Base-by-base conservation (phyloP, 2,329 filamentous ascomycete genomes). In the Colletotrichum sp. region DNA sequence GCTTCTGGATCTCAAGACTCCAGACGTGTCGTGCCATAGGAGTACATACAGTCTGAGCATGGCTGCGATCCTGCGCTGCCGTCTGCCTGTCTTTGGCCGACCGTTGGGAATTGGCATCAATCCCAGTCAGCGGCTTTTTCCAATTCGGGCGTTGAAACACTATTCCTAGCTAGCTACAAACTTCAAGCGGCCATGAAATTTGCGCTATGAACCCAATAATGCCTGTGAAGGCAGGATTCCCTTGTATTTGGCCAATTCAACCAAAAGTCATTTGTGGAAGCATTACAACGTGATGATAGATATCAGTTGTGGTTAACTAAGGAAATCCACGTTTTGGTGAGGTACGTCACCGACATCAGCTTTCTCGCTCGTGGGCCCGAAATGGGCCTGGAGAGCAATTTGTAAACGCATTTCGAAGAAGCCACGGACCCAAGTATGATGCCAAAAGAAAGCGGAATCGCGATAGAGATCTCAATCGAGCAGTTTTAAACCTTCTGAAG, bases 401-500 rank as follows among this genome's bases (percentile, higher is more conserved):
- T 39, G 36, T 39, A 5, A 39, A 39, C 0, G 8, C 36, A 48
- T 7, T 48, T n/a, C 9, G 39, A 11, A 5, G 2, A 44, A 2
- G 6, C 1, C 30, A 11, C 5, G 39, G 1, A 44, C 6, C 19
- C 36, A 44, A 39, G 5, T 11, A 44, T n/a, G 19, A 48, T n/a
- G 39, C 0, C 9, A 0, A n/a, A 48, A 48, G 5, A 48, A 48
- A 48, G 1, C 39, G 9, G 9, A 12, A 11, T 48, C 9, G 0
- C 19, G 9, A 48, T 0, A 48, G 9, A n/a, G 19, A 48, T n/a
- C 1, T n/a, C 3, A n/a, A 48, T 48, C 9, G 39, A 48, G 39
- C 39, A n/a, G 2, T 12, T 12, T 11, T 0, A n/a, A 3, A 4
- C n/a, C n/a, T 48, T 48, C 19, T 12, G 9, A 4, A 0, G 9